Percentiles rank a stretch among this genome's conserved stretches.
phyloP scores from a whole-genome alignment of 1,284 basidiomycete species.

The Polyporus tsugae region DNA sequence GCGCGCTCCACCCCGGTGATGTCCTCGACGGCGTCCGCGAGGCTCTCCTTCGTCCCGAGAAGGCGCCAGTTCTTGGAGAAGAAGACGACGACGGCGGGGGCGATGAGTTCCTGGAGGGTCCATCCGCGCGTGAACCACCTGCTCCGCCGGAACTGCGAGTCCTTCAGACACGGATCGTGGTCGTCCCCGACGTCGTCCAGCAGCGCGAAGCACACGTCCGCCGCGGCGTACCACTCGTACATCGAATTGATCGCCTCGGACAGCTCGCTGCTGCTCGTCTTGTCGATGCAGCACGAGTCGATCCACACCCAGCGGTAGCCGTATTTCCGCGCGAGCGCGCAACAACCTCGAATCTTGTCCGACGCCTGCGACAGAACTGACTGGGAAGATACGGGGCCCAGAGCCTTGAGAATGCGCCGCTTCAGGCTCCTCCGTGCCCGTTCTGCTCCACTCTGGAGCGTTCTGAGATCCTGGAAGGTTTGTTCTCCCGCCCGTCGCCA shows the following conservation, averaged over 20 bases:
- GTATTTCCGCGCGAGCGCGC: constrained; percentile 25
- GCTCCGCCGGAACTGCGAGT: constrained; percentile 30
- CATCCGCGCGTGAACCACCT: constrained; percentile 33
- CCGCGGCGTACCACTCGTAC: constrained; percentile 32
- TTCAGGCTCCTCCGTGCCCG: constrained; percentile 8
- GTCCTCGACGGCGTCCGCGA: constrained; percentile 27
- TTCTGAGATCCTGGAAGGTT: constrained; percentile 29
- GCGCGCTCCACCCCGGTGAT: constrained; percentile 24
- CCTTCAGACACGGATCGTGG: constrained; percentile 27
- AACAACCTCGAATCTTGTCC: constrained; percentile 27
- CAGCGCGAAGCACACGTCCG: constrained; percentile 30
- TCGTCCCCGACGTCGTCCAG: constrained; percentile 30
- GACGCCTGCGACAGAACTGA: constrained; percentile 15
- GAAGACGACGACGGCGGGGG: constrained; percentile 27
- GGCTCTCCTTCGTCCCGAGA: constrained; percentile 26
- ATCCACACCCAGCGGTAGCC: constrained; percentile 33
- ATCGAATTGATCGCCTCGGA: constrained; percentile 35
- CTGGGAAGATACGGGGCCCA: background rate
- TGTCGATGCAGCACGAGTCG: constrained; percentile 35
- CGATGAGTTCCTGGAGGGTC: constrained; percentile 33
- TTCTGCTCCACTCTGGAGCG: constrained; percentile 11
- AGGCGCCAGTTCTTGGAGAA: constrained; percentile 25
- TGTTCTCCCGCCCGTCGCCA: constrained; percentile 27
- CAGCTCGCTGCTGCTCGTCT: constrained; percentile 32
- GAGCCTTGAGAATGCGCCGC: background rate